phyloP scores from a whole-genome alignment of 2,329 filamentous ascomycete genomes.

The Colletotrichum acutatum region DNA sequence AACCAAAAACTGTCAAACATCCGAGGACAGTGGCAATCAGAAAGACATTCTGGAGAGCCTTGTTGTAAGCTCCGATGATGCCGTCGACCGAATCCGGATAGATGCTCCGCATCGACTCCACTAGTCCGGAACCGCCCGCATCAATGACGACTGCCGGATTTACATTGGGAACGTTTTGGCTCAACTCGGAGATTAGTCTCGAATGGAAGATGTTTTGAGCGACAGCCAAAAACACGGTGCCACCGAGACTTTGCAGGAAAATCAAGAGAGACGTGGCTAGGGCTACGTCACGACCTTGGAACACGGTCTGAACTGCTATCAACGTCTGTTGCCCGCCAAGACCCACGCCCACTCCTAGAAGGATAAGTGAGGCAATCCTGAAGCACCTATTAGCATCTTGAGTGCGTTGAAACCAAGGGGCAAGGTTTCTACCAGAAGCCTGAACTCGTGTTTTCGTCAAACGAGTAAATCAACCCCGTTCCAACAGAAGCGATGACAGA shows the following conservation, averaged over 20 bases:
- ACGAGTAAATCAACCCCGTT: constrained; percentile 25
- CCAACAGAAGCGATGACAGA: constrained; percentile 15
- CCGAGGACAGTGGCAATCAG: constrained; percentile 52
- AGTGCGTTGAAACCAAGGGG: not conserved
- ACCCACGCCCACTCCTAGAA: not conserved
- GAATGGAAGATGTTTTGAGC: constrained; percentile 27
- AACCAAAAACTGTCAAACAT: constrained; percentile 15
- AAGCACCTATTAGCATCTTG: not conserved
- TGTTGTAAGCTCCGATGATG: constrained; percentile 60
- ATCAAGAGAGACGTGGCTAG: constrained; percentile 23
- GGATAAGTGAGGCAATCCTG: constrained; percentile 13
- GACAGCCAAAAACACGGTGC: constrained; percentile 26
- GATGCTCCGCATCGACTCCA: not conserved
- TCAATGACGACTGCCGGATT: constrained; percentile 15
- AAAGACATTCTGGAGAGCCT: constrained; percentile 59
- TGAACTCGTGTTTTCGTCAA: constrained; percentile 11
- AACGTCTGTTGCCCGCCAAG: constrained; percentile 25
- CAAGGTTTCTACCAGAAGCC: constrained; percentile 7
- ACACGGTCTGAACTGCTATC: constrained; percentile 28
- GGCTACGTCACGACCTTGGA: constrained; percentile 27
- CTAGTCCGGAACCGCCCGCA: constrained; percentile 13
- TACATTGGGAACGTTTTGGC: constrained; percentile 22
- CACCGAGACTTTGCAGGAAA: constrained; percentile 20
- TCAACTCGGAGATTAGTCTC: constrained; percentile 14
- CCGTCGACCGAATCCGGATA: constrained; percentile 41